Evolutionary conservation across 2,329 filamentous ascomycete species (phyloP).

Genomic region (Eutypa lata): DNA sequence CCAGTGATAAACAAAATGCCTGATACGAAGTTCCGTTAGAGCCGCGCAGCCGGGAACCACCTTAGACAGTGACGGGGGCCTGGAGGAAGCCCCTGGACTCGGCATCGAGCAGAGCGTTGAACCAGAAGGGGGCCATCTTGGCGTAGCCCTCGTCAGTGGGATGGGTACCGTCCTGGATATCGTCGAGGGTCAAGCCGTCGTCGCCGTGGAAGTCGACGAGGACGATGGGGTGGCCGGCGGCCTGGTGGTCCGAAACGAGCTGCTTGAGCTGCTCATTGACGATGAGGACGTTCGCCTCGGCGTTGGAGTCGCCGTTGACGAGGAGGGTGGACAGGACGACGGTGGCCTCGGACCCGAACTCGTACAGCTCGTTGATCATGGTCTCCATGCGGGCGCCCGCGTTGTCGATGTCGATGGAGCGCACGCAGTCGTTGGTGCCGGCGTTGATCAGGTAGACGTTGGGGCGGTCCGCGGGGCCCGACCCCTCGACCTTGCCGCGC

Average conservation of each 20-base stretch:
- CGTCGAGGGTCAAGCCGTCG: conserved; percentile 19
- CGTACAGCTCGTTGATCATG: conserved; percentile 29
- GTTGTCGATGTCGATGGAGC: conserved; percentile 25
- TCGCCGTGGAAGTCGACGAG: conserved; percentile 31
- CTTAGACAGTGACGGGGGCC: background rate
- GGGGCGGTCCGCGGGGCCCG: conserved; percentile 27
- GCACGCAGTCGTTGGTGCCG: conserved; percentile 38
- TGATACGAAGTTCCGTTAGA: too few species aligned
- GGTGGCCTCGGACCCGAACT: conserved; percentile 26
- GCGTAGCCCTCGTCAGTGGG: conserved; percentile 31
- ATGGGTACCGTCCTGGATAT: conserved; percentile 32
- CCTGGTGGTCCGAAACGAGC: conserved; percentile 19
- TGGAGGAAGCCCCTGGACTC: conserved; percentile 16
- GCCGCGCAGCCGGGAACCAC: too few species aligned
- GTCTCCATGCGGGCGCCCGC: conserved; percentile 24
- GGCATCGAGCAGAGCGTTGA: conserved; percentile 27
- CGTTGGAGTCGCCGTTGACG: conserved; percentile 19
- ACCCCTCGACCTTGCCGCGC: conserved; percentile 24
- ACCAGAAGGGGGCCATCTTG: conserved; percentile 33
- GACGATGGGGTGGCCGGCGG: conserved; percentile 22
- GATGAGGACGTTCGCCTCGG: conserved; percentile 19
- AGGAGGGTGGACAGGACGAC: conserved; percentile 32
- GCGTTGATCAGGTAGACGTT: conserved; percentile 36
- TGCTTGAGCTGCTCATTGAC: conserved; percentile 27
- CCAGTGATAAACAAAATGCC: too few species aligned